These are phyloP conservation scores for Gnomoniopsis sp. DNA, from an alignment of 2,329 filamentous ascomycete species.

Conservation along the genomic window DNA sequence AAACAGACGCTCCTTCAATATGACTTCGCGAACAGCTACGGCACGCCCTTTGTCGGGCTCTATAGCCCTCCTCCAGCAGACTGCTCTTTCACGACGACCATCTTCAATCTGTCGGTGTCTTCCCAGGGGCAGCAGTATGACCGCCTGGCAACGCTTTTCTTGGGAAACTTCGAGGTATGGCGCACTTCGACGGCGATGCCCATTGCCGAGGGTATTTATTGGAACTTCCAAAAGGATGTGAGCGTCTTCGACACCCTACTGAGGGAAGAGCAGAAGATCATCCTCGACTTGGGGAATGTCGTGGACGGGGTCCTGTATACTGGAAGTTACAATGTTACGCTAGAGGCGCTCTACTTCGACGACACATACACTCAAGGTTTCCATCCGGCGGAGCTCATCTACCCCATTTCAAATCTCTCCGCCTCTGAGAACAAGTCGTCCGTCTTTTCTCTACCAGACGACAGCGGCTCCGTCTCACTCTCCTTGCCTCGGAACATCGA, in stretches of 20 bases:
- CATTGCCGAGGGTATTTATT: constrained; percentile 51
- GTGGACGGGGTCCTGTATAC: constrained; percentile 54
- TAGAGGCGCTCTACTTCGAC: constrained; percentile 52
- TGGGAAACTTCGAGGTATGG: constrained; percentile 62
- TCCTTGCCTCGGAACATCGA: constrained; percentile 53
- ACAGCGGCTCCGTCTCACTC: constrained; percentile 46
- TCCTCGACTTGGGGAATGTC: constrained; percentile 60
- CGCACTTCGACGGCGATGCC: constrained; percentile 64
- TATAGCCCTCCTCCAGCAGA: constrained; percentile 23
- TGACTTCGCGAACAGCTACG: constrained; percentile 27
- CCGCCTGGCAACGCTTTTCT: constrained; percentile 55
- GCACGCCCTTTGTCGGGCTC: constrained; percentile 24
- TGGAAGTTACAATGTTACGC: constrained; percentile 53
- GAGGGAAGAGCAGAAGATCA: constrained; percentile 51
- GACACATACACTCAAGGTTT: constrained; percentile 25
- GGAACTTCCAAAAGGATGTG: constrained; percentile 59
- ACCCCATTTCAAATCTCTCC: constrained; percentile 40
- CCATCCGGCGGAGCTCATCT: constrained; percentile 27
- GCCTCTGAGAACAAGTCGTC: constrained; percentile 46
- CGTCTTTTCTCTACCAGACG: constrained; percentile 51
- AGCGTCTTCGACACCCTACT: constrained; percentile 53
- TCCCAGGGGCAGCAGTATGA: constrained; percentile 61
- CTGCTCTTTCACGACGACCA: constrained; percentile 27
- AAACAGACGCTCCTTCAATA: constrained; percentile 23
- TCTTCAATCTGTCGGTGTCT: constrained; percentile 58